phyloP scores from a whole-genome alignment of 1,139 yeast genomes.

The Taiozyma sp. region DNA sequence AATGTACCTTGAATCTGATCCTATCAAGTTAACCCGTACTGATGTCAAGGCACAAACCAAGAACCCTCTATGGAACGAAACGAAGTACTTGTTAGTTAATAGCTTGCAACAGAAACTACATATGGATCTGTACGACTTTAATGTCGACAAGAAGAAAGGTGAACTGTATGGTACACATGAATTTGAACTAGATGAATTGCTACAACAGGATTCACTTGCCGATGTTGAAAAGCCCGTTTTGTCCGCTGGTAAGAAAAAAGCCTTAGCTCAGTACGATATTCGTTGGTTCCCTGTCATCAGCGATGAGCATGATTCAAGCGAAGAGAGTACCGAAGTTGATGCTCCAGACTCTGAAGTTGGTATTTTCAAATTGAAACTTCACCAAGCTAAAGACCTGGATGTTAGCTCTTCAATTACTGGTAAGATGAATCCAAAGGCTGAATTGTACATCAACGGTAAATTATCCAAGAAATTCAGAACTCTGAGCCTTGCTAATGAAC shows the following conservation, averaged over 20 bases:
- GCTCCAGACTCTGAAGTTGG: constrained; percentile 60
- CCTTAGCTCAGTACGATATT: constrained; percentile 55
- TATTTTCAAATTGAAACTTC: constrained; percentile 64
- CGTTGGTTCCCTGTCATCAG: constrained; percentile 57
- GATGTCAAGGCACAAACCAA: constrained; percentile 50
- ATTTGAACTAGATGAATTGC: constrained; percentile 52
- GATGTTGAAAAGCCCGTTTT: constrained; percentile 23
- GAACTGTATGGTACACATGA: constrained; percentile 52
- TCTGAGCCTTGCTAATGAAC: constrained; percentile 63
- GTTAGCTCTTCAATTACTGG: constrained; percentile 62
- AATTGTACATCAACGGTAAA: constrained; percentile 52
- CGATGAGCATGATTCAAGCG: constrained; percentile 13
- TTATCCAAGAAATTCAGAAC: constrained; percentile 53
- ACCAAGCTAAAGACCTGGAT: constrained; percentile 71
- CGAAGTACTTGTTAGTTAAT: constrained; percentile 54
- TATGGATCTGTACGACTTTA: constrained; percentile 49
- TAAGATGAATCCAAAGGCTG: constrained; percentile 66
- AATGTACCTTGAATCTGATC: constrained; percentile 41
- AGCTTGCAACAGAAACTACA: constrained; percentile 53
- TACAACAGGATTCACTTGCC: constrained; percentile 38
- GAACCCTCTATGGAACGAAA: constrained; percentile 63
- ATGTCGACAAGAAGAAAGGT: constrained; percentile 48
- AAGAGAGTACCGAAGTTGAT: constrained; percentile 25
- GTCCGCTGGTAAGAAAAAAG: constrained; percentile 53
- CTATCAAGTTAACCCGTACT: constrained; percentile 44